Evolutionary conservation across 2,329 filamentous ascomycete species (phyloP), one percentile per base, ranked within the genome.

Genomic region (Aspergillus tamarii): DNA sequence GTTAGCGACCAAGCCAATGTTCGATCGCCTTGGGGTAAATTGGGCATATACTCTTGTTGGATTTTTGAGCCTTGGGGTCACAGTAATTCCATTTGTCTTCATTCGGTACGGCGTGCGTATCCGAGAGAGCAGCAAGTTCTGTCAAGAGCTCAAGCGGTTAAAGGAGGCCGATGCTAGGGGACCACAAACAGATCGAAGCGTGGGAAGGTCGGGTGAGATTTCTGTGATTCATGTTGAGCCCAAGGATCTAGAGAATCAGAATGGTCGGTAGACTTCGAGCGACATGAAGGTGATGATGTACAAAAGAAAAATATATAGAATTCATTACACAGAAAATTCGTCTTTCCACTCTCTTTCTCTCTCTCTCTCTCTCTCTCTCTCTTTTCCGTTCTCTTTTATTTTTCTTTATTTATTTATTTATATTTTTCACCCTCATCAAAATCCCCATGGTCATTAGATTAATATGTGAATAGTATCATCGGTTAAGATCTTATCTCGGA

Each of bases 1-100:
- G 1, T 80, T 91, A 21, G 81, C 80, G 8, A 74, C 79, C 1
- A 73, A 73, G 46, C 72, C 72, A 2, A 81, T 82, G 79, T 82
- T 80, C 65, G 65, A 71, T 26, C 69, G 61, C 21, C 69, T 82
- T 19, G 79, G 80, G 0, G 73, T 81, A 1, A 66, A 74, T 21
- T 82, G 79, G 80, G 79, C 76, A 8, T 80, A 78, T 65, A 80
- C 72, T 60, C 66, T 81, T 43, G 70, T 82, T 36, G 80, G 73
- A 28, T 28, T 28, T 48, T 57, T 80, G 1, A 76, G 74, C 57
- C 60, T 82, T 9, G 74, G 66, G 1, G 76, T 82, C 61, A 75
- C 73, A 0, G 39, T 76, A 3, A 78, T 82, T 46, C 80, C 45
- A 79, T 81, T 82, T 67, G 75, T 72, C 0, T 81, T 82, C 63